These are phyloP conservation scores for Wickerhamiella musiphila DNA, from an alignment of 805 yeast species.

Conservation along the genomic window DNA sequence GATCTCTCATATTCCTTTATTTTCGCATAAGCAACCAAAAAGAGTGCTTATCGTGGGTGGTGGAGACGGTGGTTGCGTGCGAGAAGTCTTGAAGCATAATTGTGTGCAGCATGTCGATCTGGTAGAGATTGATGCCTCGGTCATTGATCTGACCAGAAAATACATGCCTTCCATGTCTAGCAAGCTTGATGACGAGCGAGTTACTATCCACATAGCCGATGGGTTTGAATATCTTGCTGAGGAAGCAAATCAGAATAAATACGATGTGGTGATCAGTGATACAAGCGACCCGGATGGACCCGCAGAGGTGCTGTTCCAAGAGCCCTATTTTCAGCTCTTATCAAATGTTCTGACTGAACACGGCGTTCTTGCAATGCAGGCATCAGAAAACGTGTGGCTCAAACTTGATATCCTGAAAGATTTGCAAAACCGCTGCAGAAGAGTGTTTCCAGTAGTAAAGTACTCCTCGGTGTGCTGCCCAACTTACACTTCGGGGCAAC, in stretches of 20 bases:
- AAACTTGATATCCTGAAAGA: slow-evolving; percentile 71
- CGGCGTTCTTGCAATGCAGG: slow-evolving; percentile 66
- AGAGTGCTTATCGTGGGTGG: slow-evolving; percentile 82
- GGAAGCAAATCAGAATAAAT: slow-evolving; percentile 32
- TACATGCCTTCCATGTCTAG: slow-evolving; percentile 62
- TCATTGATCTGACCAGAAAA: slow-evolving; percentile 50
- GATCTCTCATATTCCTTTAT: slow-evolving; percentile 69
- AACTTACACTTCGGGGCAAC: slow-evolving; percentile 92
- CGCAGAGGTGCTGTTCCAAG: slow-evolving; percentile 75
- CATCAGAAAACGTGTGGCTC: slow-evolving; percentile 77
- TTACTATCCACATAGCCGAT: slow-evolving; percentile 52
- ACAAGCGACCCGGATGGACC: slow-evolving; percentile 95
- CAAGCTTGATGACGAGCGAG: slow-evolving; percentile 45
- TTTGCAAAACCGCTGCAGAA: slow-evolving; percentile 63
- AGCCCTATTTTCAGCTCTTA: slow-evolving; percentile 54
- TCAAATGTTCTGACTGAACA: slow-evolving; percentile 41
- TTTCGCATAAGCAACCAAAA: slow-evolving; percentile 59
- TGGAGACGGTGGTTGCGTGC: slow-evolving; percentile 87
- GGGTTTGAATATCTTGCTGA: slow-evolving; percentile 61
- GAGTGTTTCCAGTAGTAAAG: slow-evolving; percentile 80
- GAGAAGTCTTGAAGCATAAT: slow-evolving; percentile 69
- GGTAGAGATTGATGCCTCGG: slow-evolving; percentile 82
- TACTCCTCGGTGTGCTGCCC: slow-evolving; percentile 89
- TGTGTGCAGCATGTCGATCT: slow-evolving; percentile 45
- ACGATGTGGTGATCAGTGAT: slow-evolving; percentile 77